Conservation (phyloP, 805 yeast species). For the Isabelozyma heimii region DNA sequence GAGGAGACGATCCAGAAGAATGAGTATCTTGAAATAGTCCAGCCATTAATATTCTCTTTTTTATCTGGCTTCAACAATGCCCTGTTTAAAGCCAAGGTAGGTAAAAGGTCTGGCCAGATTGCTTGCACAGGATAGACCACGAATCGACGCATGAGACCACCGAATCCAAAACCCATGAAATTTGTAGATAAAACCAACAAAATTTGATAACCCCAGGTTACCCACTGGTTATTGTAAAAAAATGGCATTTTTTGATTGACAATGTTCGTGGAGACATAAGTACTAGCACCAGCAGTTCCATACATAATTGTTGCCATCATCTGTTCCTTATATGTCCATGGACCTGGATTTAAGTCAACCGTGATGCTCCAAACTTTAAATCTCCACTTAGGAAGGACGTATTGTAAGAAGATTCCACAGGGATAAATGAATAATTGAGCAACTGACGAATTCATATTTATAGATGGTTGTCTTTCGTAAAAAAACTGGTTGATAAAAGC, state of each 20-base stretch:
- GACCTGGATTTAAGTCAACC: constrained; percentile 4
- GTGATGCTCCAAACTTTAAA: constrained; percentile 14
- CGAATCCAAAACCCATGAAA: constrained; percentile 29
- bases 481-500: constrained; percentile 56
- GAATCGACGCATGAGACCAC: constrained; percentile 25
- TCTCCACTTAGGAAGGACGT: constrained; percentile 34
- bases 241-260: constrained; percentile 17
- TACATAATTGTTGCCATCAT: constrained; percentile 52
- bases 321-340: constrained; percentile 60
- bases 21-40: constrained; percentile 25
- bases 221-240: constrained; percentile 27
- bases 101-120: constrained; percentile 48
- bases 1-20: constrained; percentile 9
- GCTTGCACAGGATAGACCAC: constrained; percentile 50
- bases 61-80: constrained; percentile 23
- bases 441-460: constrained; percentile 38
- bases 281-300: constrained; percentile 13
- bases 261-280: constrained; percentile 17
- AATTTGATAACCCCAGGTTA: constrained; percentile 19
- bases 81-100: constrained; percentile 25
- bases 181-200: constrained; percentile 21
- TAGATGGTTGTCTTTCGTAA: constrained; percentile 49
- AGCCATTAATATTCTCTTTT: constrained; percentile 27
- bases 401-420: constrained; percentile 33
- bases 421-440: constrained; percentile 46